Evolutionary conservation across 495 filamentous ascomycete species (phyloP).

Genomic region (Penicillium roqueforti): DNA sequence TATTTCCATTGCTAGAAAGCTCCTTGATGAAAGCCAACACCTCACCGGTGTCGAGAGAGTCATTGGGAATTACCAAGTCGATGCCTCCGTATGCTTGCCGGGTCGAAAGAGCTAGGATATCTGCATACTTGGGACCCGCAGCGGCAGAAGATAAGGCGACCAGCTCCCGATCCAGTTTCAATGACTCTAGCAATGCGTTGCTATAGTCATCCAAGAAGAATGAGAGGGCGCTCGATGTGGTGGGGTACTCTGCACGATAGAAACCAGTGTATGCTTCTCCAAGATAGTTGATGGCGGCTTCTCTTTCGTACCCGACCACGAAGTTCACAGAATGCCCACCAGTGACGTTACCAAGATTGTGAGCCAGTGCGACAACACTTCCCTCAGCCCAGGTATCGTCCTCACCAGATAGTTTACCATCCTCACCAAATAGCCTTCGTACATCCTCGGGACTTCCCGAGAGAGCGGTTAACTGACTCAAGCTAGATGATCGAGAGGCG

Average conservation of each 20-base stretch:
- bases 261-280: conserved; percentile 42
- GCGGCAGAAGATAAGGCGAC: conserved; percentile 22
- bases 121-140: conserved; percentile 43
- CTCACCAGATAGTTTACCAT: conserved; percentile 19
- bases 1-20: conserved; percentile 49
- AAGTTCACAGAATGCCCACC: conserved; percentile 37
- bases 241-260: conserved; percentile 35
- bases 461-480: conserved; percentile 27
- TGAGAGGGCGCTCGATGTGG: conserved; percentile 30
- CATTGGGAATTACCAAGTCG: conserved; percentile 42
- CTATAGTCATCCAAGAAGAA: conserved; percentile 46
- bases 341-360: conserved; percentile 39
- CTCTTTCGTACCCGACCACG: conserved; percentile 44
- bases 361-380: conserved; percentile 37
- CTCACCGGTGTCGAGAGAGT: conserved; percentile 39
- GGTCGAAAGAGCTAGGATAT: conserved; percentile 44
- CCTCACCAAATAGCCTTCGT: conserved; percentile 21
- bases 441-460: conserved; percentile 24
- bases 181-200: conserved; percentile 33
- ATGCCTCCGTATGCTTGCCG: conserved; percentile 50
- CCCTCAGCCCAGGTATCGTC: conserved; percentile 25
- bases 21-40: conserved; percentile 51
- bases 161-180: conserved; percentile 33
- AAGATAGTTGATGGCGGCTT: conserved; percentile 46
- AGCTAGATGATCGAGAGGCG: conserved; percentile 25